These are phyloP conservation scores for Blastocystis sp. DNA, from an alignment of 352 stramenopile genomes.

Conservation along the genomic window DNA sequence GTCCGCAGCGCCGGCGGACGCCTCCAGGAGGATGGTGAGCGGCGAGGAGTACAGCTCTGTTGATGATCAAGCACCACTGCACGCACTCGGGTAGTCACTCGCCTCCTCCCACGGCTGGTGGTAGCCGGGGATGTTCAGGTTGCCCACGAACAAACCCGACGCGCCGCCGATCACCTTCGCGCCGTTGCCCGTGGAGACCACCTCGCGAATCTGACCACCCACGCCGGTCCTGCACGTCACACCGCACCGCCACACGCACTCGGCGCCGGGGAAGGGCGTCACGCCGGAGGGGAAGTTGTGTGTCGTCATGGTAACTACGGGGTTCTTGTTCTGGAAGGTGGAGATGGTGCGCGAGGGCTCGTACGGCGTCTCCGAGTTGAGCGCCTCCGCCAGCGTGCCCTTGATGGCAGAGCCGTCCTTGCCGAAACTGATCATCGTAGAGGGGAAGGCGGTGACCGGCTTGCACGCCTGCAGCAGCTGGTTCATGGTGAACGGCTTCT, in stretches of 20 bases:
- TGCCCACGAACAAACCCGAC: conserved; percentile 86
- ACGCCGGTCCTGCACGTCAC: conserved; percentile 82
- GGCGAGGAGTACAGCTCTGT: conserved; percentile 76
- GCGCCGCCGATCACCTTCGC: conserved; percentile 88
- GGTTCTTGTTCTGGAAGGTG: conserved; percentile 82
- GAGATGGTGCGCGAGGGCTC: conserved; percentile 77
- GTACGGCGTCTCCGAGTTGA: conserved; percentile 77
- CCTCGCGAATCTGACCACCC: conserved; percentile 92
- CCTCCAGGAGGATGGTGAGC: conserved; percentile 90
- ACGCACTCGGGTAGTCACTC: conserved; percentile 79
- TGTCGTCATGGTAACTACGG: conserved; percentile 95
- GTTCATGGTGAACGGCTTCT: conserved; percentile 93
- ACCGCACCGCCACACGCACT: conserved; percentile 42
- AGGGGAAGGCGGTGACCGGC: conserved; percentile 82
- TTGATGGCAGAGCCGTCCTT: conserved; percentile 96
- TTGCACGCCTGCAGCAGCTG: conserved; percentile 97
- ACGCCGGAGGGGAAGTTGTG: conserved; percentile 98
- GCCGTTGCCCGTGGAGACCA: conserved; percentile 93
- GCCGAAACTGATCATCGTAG: conserved; percentile 97
- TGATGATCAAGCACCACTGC: conserved; percentile 66
- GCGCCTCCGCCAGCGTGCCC: conserved; percentile 83
- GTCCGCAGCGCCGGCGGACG: conserved; percentile 94
- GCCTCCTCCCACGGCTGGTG: conserved; percentile 90
- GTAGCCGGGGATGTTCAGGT: conserved; percentile 92
- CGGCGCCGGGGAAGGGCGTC: conserved; percentile 76